Base-by-base conservation (phyloP, 2,329 filamentous ascomycete species). In the Ophiobolus disseminans region DNA sequence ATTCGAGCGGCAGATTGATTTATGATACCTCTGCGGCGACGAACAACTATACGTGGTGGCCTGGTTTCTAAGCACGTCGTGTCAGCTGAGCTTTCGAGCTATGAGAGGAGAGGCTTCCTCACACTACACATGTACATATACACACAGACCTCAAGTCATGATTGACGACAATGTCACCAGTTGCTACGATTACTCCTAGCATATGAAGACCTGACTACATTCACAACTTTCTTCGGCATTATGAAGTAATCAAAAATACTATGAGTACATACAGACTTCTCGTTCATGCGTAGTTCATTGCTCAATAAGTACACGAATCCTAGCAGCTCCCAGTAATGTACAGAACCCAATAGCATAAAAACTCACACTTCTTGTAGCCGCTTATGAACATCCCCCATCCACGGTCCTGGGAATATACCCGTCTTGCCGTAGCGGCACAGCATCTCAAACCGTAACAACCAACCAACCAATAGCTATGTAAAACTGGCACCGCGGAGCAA, bases 1-100 rank as follows among this genome's bases (percentile, higher is more conserved):
- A 79, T 47, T 76, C 72, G 25, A 75, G 70, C 50, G 73, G 68
- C 42, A 41, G 65, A 58, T 58, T 79, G 23, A 58, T 78, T 7
- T 78, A 59, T 36, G 77, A 79, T 47, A 71, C 75, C 3, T 48
- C 71, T 5, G 74, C 72, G 48, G 58, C 77, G 68, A 78, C 76
- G 5, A 71, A 75, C 48, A 73, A 78, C 58, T 75, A 76, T 50
- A 66, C 67, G 10, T 78, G 76, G 76, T 79, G 76, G 76, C n/a
- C 64, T 22, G 76, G 76, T 4, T 71, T 73, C 50, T 76, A 71
- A 32, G 21, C n/a, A 14, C 16, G n/a, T 5, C 13, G 11, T 31
- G 10, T 5, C 9, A 9, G 4, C 22, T n/a, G 25, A 19, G 13
- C 3, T 28, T 8, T 13, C 25, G 7, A 28, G 25, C 7, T 28